Base-by-base conservation (phyloP, 495 filamentous ascomycete genomes). In the Talaromyces stipitatus region DNA sequence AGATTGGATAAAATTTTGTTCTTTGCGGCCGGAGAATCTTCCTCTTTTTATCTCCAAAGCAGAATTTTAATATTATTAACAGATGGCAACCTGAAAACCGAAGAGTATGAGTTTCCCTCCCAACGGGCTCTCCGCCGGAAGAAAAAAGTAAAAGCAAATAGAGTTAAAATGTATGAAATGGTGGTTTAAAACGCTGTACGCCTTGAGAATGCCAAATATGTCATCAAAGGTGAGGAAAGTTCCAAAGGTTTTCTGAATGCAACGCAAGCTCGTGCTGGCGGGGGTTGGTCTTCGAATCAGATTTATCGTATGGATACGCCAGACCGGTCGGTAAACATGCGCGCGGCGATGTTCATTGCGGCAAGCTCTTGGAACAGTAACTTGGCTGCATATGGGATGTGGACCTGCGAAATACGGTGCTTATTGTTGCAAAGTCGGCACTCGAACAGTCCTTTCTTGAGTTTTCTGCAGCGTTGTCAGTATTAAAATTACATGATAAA, bases 381-480 rank as follows among this genome's bases (percentile, higher is more conserved):
- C 78, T 99, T 99, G 63, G 95, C 94, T 20, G 94, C 94, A 67
- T 99, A 99, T 16, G 94, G 94, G 62, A 99, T 92, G 67, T 96
- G 87, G 45, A 99, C 85, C 72, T 97, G 95, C 9, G 92, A 95
- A 63, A 99, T 97, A 70, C 85, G 87, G 56, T 91, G 96, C 83
- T 97, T 97, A 79, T 97, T 99, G 74, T 91, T 90, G 81, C 94
- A 99, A 38, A 94, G 89, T 32, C 94, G 83, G 71, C 94, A 99
- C 71, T 97, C 94, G 69, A 96, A 96, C 20, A 88, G 85, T 55
- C 92, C 87, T 73, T 95, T 96, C 66, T 88, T 90, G 46, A 97
- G 80, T 78, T 95, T 92, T n/a, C 92, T 97, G 65, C 54, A 64
- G 51, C 14, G 55, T 26, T 46, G 60, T 74, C 50, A 72, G 69